phyloP scores from a whole-genome alignment of 768 basidiomycete species.

The Leucocoprinus leucothites region DNA sequence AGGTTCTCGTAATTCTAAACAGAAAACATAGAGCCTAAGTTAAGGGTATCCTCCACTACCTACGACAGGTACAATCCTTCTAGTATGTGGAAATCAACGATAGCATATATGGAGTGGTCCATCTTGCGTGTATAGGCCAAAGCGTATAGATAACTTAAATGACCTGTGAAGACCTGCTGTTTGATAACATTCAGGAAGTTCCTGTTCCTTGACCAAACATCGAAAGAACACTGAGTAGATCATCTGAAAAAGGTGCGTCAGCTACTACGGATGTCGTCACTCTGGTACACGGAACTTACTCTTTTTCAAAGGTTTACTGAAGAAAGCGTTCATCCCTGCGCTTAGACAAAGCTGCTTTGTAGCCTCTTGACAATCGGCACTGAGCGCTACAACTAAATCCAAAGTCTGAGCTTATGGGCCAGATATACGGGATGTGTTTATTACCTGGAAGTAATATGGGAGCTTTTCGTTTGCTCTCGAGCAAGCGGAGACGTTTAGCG shows the following conservation, averaged over 20 bases:
- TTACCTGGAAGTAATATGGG: constrained; percentile 53
- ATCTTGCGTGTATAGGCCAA: not conserved
- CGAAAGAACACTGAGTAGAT: constrained; percentile 49
- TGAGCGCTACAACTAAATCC: constrained; percentile 59
- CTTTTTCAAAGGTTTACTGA: constrained; percentile 69
- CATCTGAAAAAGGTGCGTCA: constrained; percentile 32
- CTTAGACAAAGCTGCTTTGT: constrained; percentile 75
- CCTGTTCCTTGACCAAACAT: constrained; percentile 41
- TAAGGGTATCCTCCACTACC: too few species aligned
- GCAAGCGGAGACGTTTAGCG: constrained; percentile 55
- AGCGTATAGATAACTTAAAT: not conserved
- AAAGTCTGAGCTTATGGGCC: constrained; percentile 2
- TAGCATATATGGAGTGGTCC: too few species aligned
- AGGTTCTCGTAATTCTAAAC: too few species aligned
- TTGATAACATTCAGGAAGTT: not conserved
- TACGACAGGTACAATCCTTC: too few species aligned
- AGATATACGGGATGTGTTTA: constrained; percentile 12
- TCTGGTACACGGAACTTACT: constrained; percentile 28
- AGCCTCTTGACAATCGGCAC: constrained; percentile 75
- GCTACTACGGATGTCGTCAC: not conserved
- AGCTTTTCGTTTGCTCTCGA: constrained; percentile 57
- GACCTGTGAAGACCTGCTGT: not conserved
- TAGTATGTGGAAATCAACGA: too few species aligned
- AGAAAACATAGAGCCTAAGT: too few species aligned
- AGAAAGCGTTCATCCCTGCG: constrained; percentile 75